Conservation (phyloP, 768 basidiomycete species). For the Lentinus brumalis region DNA sequence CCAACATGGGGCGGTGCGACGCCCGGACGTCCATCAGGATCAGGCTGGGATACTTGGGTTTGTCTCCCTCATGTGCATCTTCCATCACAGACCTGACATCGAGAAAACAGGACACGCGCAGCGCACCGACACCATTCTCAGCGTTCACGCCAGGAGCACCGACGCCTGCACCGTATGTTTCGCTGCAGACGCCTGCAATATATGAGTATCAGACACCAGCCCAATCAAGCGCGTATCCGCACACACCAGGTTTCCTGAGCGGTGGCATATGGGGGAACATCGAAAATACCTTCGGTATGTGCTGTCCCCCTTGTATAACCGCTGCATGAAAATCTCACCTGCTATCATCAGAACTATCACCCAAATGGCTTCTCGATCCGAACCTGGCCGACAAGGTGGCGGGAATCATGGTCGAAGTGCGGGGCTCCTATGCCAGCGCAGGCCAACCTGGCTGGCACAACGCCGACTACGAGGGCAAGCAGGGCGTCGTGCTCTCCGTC, state of each 20-base stretch:
- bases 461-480: slow-evolving; percentile 30
- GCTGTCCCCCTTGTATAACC: neutral
- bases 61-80: neutral
- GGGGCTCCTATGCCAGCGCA: slow-evolving; percentile 17
- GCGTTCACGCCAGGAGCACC: slow-evolving; percentile 42
- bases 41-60: slow-evolving; percentile 16
- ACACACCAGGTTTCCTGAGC: slow-evolving; percentile 20
- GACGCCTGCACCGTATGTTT: slow-evolving; percentile 40
- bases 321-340: neutral
- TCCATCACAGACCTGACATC: neutral
- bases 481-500: slow-evolving; percentile 27
- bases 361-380: slow-evolving; percentile 28
- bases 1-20: slow-evolving; percentile 25
- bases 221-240: slow-evolving; percentile 6
- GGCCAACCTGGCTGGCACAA: slow-evolving; percentile 21
- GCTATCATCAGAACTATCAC: slow-evolving; percentile 14
- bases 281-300: slow-evolving; percentile 15
- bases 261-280: slow-evolving; percentile 3
- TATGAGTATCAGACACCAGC: slow-evolving; percentile 22
- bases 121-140: slow-evolving; percentile 25
- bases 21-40: slow-evolving; percentile 35
- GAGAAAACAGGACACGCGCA: slow-evolving; percentile 3
- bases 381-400: slow-evolving; percentile 16
- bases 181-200: slow-evolving; percentile 20
- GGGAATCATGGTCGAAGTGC: slow-evolving; percentile 27